These are phyloP conservation scores for Endothia cerciana DNA, from an alignment of 2,329 filamentous ascomycete species.

Conservation along the genomic window DNA sequence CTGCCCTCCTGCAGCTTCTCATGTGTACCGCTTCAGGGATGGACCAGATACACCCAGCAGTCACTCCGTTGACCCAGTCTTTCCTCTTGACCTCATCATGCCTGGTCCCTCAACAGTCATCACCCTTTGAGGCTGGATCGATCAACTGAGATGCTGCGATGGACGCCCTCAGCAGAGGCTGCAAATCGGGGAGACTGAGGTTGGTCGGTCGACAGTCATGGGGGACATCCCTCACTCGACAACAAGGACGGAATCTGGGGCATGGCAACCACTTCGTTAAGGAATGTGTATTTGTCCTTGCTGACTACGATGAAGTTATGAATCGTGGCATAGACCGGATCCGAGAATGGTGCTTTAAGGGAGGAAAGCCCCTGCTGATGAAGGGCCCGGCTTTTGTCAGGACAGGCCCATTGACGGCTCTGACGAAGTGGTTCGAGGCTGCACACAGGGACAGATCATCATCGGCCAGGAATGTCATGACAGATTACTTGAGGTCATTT, in stretches of 20 bases:
- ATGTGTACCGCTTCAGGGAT: no score
- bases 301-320: conserved; percentile 12
- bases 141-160: background rate
- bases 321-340: background rate
- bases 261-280: background rate
- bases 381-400: background rate
- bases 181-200: background rate
- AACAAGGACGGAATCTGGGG: background rate
- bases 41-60: background rate
- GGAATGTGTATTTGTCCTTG: background rate
- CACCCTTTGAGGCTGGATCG: background rate
- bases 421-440: conserved; percentile 24
- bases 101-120: background rate
- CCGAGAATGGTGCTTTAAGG: conserved; percentile 10
- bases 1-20: background rate
- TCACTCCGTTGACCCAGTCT: background rate
- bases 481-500: conserved; percentile 19
- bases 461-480: background rate
- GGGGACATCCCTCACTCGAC: background rate
- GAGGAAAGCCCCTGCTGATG: conserved; percentile 23
- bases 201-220: background rate
- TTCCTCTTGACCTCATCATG: background rate
- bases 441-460: background rate
- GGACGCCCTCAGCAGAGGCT: background rate
- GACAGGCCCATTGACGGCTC: conserved; percentile 14